Percentiles rank a stretch among this genome's conserved stretches.
Evolutionary conservation across 306 rosid genomes (phyloP).

Genomic region (Cucurbita ficifolia): DNA sequence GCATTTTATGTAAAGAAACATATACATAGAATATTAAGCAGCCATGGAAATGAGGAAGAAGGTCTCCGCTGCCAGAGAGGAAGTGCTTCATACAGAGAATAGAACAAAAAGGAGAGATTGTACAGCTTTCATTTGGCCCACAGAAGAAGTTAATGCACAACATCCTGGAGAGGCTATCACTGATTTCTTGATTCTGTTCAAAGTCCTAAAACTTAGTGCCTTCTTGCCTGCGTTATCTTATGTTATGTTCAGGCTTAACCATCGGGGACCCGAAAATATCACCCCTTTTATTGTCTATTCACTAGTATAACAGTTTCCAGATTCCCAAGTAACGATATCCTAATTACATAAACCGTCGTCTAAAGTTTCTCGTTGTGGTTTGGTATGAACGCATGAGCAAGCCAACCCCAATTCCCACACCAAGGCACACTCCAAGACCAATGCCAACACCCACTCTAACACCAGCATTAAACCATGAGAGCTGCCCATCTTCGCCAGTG

Average conservation of each 20-base stretch:
- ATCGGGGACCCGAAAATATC: neutral
- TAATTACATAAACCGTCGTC: slow-evolving; percentile 49
- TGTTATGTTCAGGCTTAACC: neutral
- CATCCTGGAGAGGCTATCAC: slow-evolving; percentile 8
- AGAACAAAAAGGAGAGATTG: slow-evolving; percentile 17
- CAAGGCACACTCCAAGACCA: slow-evolving; percentile 89
- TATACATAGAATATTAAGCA: neutral
- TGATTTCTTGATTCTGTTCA: neutral
- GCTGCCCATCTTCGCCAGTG: slow-evolving; percentile 68
- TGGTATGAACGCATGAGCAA: slow-evolving; percentile 90
- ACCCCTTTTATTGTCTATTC: neutral
- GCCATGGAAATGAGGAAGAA: too few species aligned
- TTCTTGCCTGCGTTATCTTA: neutral
- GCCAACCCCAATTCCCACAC: slow-evolving; percentile 77
- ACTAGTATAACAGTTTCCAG: slow-evolving; percentile 9
- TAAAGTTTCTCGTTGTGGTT: slow-evolving; percentile 65
- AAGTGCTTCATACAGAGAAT: neutral
- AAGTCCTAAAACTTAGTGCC: slow-evolving; percentile 1
- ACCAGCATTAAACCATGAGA: slow-evolving; percentile 85
- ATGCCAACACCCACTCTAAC: slow-evolving; percentile 93
- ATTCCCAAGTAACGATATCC: neutral
- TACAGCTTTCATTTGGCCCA: slow-evolving; percentile 31
- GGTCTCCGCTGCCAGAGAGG: too few species aligned
- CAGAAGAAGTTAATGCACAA: slow-evolving; percentile 24
- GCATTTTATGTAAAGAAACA: slow-evolving; percentile 11